These are phyloP conservation scores for Solanum hybrid DNA, from an alignment of 305 asterid species.

Conservation along the genomic window DNA sequence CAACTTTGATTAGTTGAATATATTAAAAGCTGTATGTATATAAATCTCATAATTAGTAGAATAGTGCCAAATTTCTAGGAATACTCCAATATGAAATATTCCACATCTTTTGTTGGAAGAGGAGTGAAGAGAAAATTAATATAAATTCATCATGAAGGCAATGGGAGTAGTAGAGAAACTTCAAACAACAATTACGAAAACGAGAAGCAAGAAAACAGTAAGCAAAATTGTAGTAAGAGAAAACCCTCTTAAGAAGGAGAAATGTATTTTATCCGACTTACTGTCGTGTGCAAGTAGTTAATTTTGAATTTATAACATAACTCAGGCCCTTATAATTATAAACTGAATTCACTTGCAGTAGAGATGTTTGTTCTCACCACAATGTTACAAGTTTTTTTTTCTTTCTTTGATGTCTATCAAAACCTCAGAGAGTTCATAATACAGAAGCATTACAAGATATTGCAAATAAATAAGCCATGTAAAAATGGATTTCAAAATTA, in stretches of 20 bases:
- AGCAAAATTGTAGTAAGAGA: not conserved
- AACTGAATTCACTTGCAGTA: not conserved
- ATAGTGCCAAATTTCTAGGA: not conserved
- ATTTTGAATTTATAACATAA: not conserved
- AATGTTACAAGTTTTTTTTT: not conserved
- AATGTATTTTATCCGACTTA: not conserved
- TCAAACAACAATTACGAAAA: not conserved
- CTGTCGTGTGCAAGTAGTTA: not conserved
- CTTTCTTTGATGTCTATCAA: not conserved
- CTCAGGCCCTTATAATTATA: not conserved
- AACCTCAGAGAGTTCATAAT: not conserved
- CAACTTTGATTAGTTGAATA: not conserved
- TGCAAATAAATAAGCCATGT: not conserved
- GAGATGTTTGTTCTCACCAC: not conserved
- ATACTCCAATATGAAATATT: not conserved
- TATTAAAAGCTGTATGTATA: not conserved
- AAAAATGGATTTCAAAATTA: not conserved
- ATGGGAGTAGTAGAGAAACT: not conserved
- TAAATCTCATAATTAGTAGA: not conserved
- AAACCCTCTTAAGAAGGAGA: not conserved
- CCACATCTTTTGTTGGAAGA: not conserved
- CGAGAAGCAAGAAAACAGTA: not conserved
- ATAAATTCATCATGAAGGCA: not conserved
- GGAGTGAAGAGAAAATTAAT: not conserved
- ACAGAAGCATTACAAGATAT: conserved; percentile 12